Base-by-base conservation (phyloP, 1,284 basidiomycete genomes). In the Hemileia vastatrix region DNA sequence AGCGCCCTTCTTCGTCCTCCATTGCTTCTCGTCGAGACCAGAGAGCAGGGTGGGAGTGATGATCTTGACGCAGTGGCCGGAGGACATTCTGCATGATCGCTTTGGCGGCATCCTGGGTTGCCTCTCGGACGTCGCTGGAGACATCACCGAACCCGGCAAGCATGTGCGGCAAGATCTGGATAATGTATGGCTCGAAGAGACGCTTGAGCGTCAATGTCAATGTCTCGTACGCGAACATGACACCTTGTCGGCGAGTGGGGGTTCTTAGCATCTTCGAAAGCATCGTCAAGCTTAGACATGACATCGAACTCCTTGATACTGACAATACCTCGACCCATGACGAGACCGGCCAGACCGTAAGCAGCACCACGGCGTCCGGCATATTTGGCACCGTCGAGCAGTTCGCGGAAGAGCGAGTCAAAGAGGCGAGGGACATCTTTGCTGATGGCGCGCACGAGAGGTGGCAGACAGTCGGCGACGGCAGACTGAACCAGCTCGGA, bases 1-100 rank as follows among this genome's bases (percentile, higher is more conserved):
- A 2, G 92, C 93, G 83, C 94, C 79, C 76, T 97, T 97, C 80
- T 98, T 98, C 1, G 92, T 92, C 27, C 95, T 83, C 95, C 95
- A 99, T 76, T 98, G 94, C 76, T 96, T 97, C 76, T 98, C 95
- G 68, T 97, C 93, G 52, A 98, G 80, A 32, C 91, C 93, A 36
- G 86, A 86, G 5, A 99, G 81, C 6, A 99, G 77, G 1, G 88
- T 87, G 0, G 95, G 95, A 4, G 97, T 79, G 66, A 98, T 92
- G 57, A 92, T 83, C 78, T 98, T 98, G 76, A 98, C 87, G 51
- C 91, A 91, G 75, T 93, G 54, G 24, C 89, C 92, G 6, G 90
- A 93, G 71, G 72, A 99, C 82, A 68, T 89, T 89, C 1, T 85
- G 87, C 93, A 97, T 98, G 79, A 99, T 91, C 47, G 92, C 86